Base-by-base conservation (phyloP, 192 early-diverging fungal species). In the Rhizophagus prolifer region DNA sequence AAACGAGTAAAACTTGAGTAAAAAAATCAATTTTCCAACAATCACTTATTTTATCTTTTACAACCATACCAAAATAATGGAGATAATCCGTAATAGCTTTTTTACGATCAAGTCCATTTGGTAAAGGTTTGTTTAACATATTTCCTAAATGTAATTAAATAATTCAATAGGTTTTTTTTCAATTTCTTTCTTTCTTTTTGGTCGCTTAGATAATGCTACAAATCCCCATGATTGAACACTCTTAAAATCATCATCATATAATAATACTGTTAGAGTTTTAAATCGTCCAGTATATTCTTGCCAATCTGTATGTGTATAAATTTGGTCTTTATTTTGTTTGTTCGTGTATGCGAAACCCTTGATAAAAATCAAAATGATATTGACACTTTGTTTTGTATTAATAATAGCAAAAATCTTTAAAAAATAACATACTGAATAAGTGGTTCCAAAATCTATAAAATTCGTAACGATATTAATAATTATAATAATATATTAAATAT, bases 121-220 rank as follows among this genome's bases (percentile, higher is more conserved):
- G 50, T 54, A 54, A 54, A 38, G 58, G n/a, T 10, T 38, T 25
- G 10, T 73, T 36, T 41, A 19, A 0, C 12, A 23, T 21, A 3
- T 60, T 41, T n/a, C 21, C 54, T 60, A 73, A 73, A 61, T 62
- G 61, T 14, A 62, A 25, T 62, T 62, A 62, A 62, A 62, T 28
- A 12, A 26, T 28, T 62, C 61, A 21, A 28, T 26, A 62, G 12
- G n/a, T 62, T 26, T 23, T 23, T 19, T 62, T 12, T 14, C 13
- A 4, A 13, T 7, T 13, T 0, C 19, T 62, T 14, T 62, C 25
- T 7, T 28, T 62, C 36, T 38, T 38, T 38, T 38, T 8, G 36
- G 36, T 38, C 36, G 36, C 36, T 38, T 38, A 5, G 36, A 5
- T 14, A 62, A 26, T 62, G 25, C 61, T 14, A 9, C 8, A 9